A percentile compares a stretch with the other conserved stretches of the same genome.
phyloP scores from a whole-genome alignment of 306 rosid genomes.

The Trichosanthes truncata region DNA sequence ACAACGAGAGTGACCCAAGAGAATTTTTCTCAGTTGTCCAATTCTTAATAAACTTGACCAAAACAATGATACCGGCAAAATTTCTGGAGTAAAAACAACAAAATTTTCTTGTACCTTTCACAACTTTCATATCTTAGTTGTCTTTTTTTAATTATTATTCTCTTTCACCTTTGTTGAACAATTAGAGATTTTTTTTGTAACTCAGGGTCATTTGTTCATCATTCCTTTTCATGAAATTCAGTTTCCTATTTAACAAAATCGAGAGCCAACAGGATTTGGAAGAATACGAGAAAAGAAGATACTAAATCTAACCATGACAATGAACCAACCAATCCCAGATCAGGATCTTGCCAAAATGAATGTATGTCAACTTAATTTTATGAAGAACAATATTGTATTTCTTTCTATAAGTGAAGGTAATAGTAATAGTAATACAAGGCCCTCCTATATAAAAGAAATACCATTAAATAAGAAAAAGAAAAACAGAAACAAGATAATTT shows the following conservation, averaged over 20 bases:
- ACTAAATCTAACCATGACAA: background rate
- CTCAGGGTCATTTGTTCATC: background rate
- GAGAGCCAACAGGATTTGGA: background rate
- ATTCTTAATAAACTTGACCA: background rate
- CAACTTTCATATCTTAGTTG: background rate
- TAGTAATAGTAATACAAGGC: background rate
- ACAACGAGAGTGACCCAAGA: background rate
- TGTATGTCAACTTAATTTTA: background rate
- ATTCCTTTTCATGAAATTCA: background rate
- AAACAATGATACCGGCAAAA: background rate
- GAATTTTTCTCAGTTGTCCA: background rate
- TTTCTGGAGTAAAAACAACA: background rate
- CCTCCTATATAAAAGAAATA: background rate
- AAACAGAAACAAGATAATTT: background rate
- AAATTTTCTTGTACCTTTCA: background rate
- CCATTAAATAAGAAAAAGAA: background rate
- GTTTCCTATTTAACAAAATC: background rate
- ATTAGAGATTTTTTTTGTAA: background rate
- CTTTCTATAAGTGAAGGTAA: background rate
- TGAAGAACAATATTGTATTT: background rate
- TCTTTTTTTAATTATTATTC: background rate
- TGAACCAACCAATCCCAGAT: background rate
- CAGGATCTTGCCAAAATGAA: background rate
- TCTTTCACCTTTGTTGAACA: background rate
- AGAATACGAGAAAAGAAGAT: background rate